phyloP scores from a whole-genome alignment of 192 early-diverging fungal species.

The Neocallimastix lanati region DNA sequence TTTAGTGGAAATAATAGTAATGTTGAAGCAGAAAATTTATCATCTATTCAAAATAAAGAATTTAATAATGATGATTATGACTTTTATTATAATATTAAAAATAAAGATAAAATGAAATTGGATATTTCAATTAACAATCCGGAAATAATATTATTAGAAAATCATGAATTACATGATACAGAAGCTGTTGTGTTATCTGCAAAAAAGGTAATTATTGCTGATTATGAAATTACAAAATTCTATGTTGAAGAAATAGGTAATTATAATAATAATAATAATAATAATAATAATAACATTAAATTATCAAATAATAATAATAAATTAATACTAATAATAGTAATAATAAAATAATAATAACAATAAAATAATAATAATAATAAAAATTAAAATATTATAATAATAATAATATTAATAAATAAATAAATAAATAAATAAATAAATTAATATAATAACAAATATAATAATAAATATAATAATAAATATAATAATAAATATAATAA shows the following conservation, averaged over 20 bases:
- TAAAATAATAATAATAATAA: too few species aligned
- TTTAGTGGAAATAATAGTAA: not conserved
- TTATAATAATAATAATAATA: slow-evolving; percentile 4
- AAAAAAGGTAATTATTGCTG: slow-evolving; percentile 58
- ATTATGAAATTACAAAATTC: slow-evolving; percentile 55
- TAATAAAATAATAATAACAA: too few species aligned
- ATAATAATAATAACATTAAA: too few species aligned
- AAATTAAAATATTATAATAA: not conserved
- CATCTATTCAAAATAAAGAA: not conserved
- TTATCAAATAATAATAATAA: too few species aligned
- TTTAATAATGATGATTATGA: not conserved
- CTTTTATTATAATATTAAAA: not conserved
- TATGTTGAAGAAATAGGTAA: slow-evolving; percentile 64
- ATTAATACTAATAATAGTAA: too few species aligned
- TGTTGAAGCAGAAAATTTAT: not conserved
- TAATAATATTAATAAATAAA: not conserved
- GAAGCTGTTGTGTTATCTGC: slow-evolving; percentile 77
- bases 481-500: not conserved
- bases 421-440: too few species aligned
- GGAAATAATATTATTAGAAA: not conserved
- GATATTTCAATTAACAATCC: not conserved
- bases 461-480: not conserved
- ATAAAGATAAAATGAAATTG: not conserved
- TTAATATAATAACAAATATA: too few species aligned
- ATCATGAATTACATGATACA: slow-evolving; percentile 17